Conservation (phyloP, 257 asterid species). For the Petunia axillaris region DNA sequence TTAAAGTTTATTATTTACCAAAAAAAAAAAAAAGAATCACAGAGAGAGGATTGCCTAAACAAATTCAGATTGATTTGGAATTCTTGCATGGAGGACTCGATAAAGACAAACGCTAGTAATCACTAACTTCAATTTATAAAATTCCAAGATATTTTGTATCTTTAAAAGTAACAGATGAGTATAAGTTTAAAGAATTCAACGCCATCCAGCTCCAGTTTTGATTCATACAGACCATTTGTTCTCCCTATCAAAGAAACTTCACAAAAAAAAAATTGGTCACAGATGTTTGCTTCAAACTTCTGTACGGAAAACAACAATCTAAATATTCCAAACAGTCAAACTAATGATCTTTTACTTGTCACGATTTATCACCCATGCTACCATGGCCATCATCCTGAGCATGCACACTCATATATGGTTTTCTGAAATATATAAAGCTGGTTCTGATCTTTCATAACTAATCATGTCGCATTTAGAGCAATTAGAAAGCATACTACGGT, state of each 20-base stretch:
- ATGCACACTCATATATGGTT: neutral
- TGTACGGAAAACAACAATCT: neutral
- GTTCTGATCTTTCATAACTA: conserved; percentile 23
- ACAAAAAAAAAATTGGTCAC: neutral
- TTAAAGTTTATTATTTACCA: too few species aligned
- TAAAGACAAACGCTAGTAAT: neutral
- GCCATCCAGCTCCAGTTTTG: neutral
- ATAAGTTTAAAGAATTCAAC: conserved; percentile 5
- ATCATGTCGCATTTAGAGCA: conserved; percentile 2
- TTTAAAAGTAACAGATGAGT: neutral
- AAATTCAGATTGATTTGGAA: neutral
- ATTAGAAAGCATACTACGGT: neutral
- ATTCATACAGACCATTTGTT: conserved; percentile 5
- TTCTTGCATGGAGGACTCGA: neutral
- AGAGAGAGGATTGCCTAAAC: neutral
- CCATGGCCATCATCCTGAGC: neutral
- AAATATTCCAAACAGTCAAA: neutral
- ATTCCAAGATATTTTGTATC: neutral
- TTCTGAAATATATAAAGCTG: neutral
- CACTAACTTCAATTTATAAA: neutral
- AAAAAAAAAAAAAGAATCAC: neutral
- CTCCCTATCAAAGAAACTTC: conserved; percentile 10
- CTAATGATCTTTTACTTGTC: conserved; percentile 2
- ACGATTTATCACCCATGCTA: neutral
- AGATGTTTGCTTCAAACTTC: conserved; percentile 1